Evolutionary conservation across 352 stramenopile genomes (phyloP).

Genomic region (Chrysophaeum taylorii): DNA sequence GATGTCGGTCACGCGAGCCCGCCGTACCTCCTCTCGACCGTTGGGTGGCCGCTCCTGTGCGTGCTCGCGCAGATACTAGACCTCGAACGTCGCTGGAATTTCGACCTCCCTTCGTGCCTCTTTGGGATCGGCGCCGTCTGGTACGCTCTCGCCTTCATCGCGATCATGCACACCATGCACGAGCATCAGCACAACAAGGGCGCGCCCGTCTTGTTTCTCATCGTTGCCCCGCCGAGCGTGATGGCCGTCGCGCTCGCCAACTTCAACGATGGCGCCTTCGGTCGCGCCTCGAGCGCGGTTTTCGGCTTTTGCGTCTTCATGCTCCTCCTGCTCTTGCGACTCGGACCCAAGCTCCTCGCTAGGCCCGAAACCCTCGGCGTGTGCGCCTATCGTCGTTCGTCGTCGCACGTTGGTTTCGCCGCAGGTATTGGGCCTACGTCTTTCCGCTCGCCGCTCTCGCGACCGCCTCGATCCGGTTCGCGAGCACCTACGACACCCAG

Average conservation of each 20-base stretch:
- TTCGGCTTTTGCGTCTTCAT: conserved; percentile 24
- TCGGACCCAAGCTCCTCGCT: conserved; percentile 22
- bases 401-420: too few species aligned
- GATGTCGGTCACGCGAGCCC: conserved; percentile 12
- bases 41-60: conserved; percentile 29
- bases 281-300: conserved; percentile 7
- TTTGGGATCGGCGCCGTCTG: conserved; percentile 30
- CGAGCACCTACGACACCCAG: background rate
- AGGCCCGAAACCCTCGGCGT: conserved; percentile 22
- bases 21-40: conserved; percentile 31
- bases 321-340: conserved; percentile 20
- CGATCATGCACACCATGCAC: conserved; percentile 26
- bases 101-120: conserved; percentile 25
- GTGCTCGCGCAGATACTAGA: conserved; percentile 19
- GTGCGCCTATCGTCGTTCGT: too few species aligned
- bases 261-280: conserved; percentile 16
- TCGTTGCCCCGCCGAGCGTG: conserved; percentile 27
- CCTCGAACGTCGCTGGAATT: conserved; percentile 25
- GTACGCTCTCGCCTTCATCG: conserved; percentile 26
- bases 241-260: conserved; percentile 22
- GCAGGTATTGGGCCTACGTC: conserved; percentile 33
- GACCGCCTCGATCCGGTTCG: conserved; percentile 14
- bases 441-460: conserved; percentile 21
- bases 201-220: conserved; percentile 25
- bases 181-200: conserved; percentile 18